Evolutionary conservation across 1,284 basidiomycete species (phyloP), one percentile per base, ranked within the genome.

Genomic region (Ceratobasidium papillatum): DNA sequence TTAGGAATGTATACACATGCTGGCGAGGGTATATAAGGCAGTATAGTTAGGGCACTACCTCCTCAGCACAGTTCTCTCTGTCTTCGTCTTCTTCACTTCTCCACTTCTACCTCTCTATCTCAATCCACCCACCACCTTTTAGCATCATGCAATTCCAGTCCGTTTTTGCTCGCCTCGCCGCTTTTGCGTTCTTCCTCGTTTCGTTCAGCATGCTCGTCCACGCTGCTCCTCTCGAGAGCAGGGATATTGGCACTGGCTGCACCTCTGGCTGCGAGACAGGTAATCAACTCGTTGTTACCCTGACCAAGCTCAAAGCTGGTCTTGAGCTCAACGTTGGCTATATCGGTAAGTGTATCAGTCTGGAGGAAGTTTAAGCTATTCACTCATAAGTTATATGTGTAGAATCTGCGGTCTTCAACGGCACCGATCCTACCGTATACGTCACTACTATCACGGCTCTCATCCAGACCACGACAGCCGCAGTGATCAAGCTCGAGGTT

Each of bases 141-240:
- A 66, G 14, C 49, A 25, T 22, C 49, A 66, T 66, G 64, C 64
- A 41, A 30, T 54, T 66, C 51, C 22, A 25, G 51, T 56, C 65
- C 11, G 30, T 51, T 25, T 22, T 68, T 36, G 32, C 65, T 36
- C 65, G 65, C 22, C 30, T 68, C 51, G 36, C 36, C 36, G 65
- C 51, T 9, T 56, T 68, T 22, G 51, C 49, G 32, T 38, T 54
- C 36, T 68, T 68, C 65, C 17, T 68, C 36, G 32, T 68, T 1
- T 68, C 65, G 8, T 38, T 68, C 38, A 54, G 65, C 65, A 54
- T 68, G 65, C 47, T 54, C 34, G 49, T 54, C 2, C 49, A 54
- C 22, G 64, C 64, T 22, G 64, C 51, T 54, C 64, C 64, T 41
- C 49, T 62, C 22, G 59, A 62, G 8, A 62, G 4, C 17, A 62